phyloP scores from a whole-genome alignment of 2,329 filamentous ascomycete genomes.

The Fusarium sp. region DNA sequence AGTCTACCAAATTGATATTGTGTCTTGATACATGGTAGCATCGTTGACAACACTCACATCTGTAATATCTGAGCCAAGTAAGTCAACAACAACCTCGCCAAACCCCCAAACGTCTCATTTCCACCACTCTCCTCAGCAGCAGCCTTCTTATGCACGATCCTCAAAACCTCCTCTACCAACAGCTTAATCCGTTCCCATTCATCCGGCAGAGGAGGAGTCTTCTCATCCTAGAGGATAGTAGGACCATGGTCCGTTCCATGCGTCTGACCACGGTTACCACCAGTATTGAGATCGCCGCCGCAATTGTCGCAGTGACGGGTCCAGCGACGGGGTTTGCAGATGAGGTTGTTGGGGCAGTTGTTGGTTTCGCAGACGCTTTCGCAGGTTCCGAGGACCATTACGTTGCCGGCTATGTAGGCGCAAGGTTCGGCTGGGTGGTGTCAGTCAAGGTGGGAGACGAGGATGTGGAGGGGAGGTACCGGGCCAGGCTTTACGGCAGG shows the following conservation, averaged over 20 bases:
- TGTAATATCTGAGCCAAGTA: not conserved
- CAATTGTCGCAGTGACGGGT: not conserved
- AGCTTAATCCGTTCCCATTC: not conserved
- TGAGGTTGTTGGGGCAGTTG: not conserved
- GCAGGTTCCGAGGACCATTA: not conserved
- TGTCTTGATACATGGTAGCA: not conserved
- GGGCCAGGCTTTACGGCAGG: not conserved
- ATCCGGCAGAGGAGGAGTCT: not conserved
- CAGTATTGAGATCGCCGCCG: not conserved
- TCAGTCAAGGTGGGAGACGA: not conserved
- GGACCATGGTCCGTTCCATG: not conserved
- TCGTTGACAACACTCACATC: not conserved
- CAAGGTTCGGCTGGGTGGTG: not conserved
- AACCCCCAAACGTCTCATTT: not conserved
- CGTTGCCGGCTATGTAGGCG: not conserved
- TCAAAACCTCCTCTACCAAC: not conserved
- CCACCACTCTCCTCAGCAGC: not conserved
- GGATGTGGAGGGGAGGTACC: not conserved
- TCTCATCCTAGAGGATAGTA: conserved; percentile 3
- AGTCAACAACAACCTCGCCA: not conserved
- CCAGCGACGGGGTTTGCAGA: not conserved
- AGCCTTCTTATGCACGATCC: not conserved
- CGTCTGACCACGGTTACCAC: not conserved
- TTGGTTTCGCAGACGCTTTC: not conserved
- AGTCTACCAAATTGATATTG: not conserved